phyloP scores from a whole-genome alignment of 352 stramenopile species.

The Elongisporangium senticosum region DNA sequence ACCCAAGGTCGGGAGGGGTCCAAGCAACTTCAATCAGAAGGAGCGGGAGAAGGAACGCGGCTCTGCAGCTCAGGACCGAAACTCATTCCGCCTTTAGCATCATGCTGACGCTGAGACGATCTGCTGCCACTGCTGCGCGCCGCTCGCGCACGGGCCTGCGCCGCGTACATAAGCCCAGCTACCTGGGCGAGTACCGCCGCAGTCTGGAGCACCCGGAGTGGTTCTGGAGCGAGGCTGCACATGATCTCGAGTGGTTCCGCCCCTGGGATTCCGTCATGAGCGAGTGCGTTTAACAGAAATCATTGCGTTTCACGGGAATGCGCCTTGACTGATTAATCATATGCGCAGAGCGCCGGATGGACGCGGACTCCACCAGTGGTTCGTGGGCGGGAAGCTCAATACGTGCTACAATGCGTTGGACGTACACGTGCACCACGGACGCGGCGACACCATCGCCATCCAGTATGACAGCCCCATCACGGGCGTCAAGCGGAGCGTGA shows the following conservation, averaged over 20 bases:
- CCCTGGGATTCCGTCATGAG: slow-evolving; percentile 23
- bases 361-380: slow-evolving; percentile 20
- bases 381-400: slow-evolving; percentile 57
- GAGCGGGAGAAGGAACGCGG: neutral
- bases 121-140: neutral
- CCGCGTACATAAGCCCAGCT: slow-evolving; percentile 18
- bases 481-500: slow-evolving; percentile 48
- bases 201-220: slow-evolving; percentile 18
- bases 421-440: slow-evolving; percentile 44
- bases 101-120: neutral
- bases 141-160: neutral
- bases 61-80: neutral
- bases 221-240: slow-evolving; percentile 26
- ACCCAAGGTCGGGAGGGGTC: neutral
- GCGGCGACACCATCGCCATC: slow-evolving; percentile 47
- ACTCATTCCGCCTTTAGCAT: neutral
- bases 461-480: slow-evolving; percentile 62
- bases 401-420: slow-evolving; percentile 66
- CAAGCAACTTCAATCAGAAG: no score
- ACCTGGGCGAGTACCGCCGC: slow-evolving; percentile 24
- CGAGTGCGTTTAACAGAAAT: slow-evolving; percentile 8
- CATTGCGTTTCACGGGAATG: neutral
- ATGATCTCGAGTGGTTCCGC: slow-evolving; percentile 30
- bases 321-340: neutral
- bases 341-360: neutral